These are phyloP conservation scores for Leccinum truebloodii DNA, from an alignment of 768 basidiomycete genomes.

Conservation along the genomic window DNA sequence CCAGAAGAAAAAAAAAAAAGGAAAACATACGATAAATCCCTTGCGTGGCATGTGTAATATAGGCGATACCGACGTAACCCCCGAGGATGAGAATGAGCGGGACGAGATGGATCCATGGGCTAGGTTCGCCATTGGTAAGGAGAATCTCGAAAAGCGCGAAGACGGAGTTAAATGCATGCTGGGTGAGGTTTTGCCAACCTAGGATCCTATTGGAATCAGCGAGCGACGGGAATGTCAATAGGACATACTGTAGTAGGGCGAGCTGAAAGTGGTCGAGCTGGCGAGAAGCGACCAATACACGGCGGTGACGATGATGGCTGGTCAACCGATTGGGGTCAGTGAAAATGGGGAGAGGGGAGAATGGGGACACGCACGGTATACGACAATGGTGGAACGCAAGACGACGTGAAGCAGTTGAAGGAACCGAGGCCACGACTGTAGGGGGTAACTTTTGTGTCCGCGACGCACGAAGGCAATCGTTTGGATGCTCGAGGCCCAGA, in stretches of 20 bases:
- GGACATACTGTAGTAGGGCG: slow-evolving; percentile 40
- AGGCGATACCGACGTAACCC: slow-evolving; percentile 65
- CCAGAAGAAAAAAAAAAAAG: no score
- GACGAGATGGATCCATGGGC: slow-evolving; percentile 53
- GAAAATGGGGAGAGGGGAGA: neutral
- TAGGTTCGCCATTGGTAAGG: slow-evolving; percentile 51
- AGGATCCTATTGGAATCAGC: neutral
- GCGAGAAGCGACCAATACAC: slow-evolving; percentile 64
- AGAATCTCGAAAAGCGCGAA: slow-evolving; percentile 61
- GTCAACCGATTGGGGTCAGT: neutral
- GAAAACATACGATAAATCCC: slow-evolving; percentile 59
- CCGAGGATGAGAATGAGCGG: slow-evolving; percentile 50
- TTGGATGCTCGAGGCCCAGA: slow-evolving; percentile 58
- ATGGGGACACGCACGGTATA: slow-evolving; percentile 51
- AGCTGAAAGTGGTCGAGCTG: slow-evolving; percentile 41
- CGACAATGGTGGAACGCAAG: slow-evolving; percentile 49
- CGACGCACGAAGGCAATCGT: slow-evolving; percentile 44
- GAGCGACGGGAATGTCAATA: neutral
- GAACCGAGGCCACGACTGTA: slow-evolving; percentile 58
- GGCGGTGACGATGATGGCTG: slow-evolving; percentile 64
- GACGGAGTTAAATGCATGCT: slow-evolving; percentile 59
- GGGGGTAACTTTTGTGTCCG: slow-evolving; percentile 44
- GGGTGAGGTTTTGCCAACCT: slow-evolving; percentile 62
- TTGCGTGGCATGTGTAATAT: slow-evolving; percentile 61
- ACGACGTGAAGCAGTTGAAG: slow-evolving; percentile 60